Base-by-base conservation (phyloP, 2,329 filamentous ascomycete species). In the Neonectria ditissima region DNA sequence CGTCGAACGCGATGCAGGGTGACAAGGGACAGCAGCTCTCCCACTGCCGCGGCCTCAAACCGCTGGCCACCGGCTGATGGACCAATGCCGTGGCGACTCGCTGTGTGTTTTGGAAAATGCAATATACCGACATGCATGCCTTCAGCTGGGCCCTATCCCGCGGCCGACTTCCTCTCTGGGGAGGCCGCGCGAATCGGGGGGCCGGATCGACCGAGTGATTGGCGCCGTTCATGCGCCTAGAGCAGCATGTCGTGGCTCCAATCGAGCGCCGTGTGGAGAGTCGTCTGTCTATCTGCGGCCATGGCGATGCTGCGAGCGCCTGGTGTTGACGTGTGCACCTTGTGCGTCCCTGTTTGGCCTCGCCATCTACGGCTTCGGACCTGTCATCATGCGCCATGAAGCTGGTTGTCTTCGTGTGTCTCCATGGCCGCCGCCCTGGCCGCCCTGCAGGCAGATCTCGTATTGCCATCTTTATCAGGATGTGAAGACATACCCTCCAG, bases 231-330 rank as follows among this genome's bases (percentile, higher is more conserved):
- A 70, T 71, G 68, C 65, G 65, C 65, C 59, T 28, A 34, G 30
- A 55, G 16, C 54, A 52, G 55, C 58, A 45, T 73, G 71, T 72
- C 71, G 71, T 73, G 71, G 71, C 67, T 67, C 71, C 71, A 73
- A 65, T 73, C 28, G 56, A 69, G 32, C 26, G 9, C 3, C 16
- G 44, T 51, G 8, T 16, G 22, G n/a, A n/a, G n/a, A 28, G 13
- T 22, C 44, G 14, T n/a, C 20, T 16, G 20, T 14, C 47, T 45
- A 39, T 26, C 22, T 39, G 34, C 24, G 32, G 37, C 11, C 37
- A 44, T 13, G 51, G 37, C 39, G 50, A 59, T 53, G 62, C 55
- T 50, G 51, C 59, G 66, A 64, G 59, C 58, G 63, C 44, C 47
- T 56, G 44, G 24, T 55, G 37, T 64, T 68, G 68, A 67, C 69